Conservation (phyloP, 805 yeast genomes). For the Ogataea methanolica region DNA sequence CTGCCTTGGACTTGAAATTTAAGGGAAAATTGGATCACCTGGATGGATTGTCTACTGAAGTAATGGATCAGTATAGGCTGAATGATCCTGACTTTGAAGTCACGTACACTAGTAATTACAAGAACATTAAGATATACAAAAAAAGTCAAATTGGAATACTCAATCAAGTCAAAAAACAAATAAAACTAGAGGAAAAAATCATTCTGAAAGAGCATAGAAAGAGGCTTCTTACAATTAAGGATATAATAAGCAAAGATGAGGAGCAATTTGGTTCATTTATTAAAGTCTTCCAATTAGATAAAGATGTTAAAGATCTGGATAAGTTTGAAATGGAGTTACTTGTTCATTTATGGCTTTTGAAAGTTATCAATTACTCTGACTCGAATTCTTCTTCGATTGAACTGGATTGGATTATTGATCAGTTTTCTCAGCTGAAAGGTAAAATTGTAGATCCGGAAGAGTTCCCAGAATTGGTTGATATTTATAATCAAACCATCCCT, state of each 20-base stretch:
- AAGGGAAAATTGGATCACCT: slow-evolving; percentile 17
- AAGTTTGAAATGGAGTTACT: slow-evolving; percentile 17
- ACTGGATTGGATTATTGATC: slow-evolving; percentile 13
- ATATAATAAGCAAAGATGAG: slow-evolving; percentile 19
- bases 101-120: slow-evolving; percentile 7
- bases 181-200: slow-evolving; percentile 40
- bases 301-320: slow-evolving; percentile 4
- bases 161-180: slow-evolving; percentile 30
- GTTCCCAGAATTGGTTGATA: background rate
- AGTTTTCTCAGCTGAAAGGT: slow-evolving; percentile 4
- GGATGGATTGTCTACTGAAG: slow-evolving; percentile 2
- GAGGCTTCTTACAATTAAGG: slow-evolving; percentile 21
- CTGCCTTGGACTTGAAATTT: slow-evolving; percentile 49
- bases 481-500: slow-evolving; percentile 2
- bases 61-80: background rate
- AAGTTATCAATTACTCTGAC: slow-evolving; percentile 6
- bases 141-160: slow-evolving; percentile 38
- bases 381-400: background rate
- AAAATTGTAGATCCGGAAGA: background rate
- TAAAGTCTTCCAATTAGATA: slow-evolving; percentile 4
- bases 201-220: slow-evolving; percentile 31
- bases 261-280: slow-evolving; percentile 8
- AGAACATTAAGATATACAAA: slow-evolving; percentile 32
- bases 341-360: slow-evolving; percentile 22
- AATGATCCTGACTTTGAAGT: slow-evolving; percentile 2